Percentiles rank a stretch among this genome's conserved stretches.
Evolutionary conservation across 148 eudicot species (phyloP).

Genomic region (Cornus florida): DNA sequence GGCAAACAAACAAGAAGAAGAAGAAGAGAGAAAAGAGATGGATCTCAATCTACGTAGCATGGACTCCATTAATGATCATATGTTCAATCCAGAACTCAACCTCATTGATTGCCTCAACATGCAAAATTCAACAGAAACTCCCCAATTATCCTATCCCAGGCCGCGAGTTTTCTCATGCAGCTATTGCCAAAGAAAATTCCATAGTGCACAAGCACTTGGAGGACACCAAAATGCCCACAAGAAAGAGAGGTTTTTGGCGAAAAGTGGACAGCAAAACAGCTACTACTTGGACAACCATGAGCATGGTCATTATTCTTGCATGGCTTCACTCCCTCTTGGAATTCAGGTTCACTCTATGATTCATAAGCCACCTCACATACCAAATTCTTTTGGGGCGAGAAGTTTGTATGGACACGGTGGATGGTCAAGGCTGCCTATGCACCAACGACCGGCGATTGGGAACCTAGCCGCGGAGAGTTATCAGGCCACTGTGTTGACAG

Average conservation of each 20-base stretch:
- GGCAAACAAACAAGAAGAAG: too few species aligned
- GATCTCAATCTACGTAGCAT: too few species aligned
- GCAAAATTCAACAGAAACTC: conserved; percentile 26
- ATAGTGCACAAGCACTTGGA: conserved; percentile 81
- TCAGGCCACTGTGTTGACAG: conserved; percentile 11
- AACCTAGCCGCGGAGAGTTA: conserved; percentile 38
- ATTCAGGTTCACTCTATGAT: conserved; percentile 84
- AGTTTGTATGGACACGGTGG: conserved; percentile 56
- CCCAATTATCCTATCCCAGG: conserved; percentile 32
- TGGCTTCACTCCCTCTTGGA: conserved; percentile 73
- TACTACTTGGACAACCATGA: conserved; percentile 39
- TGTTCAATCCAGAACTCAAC: too few species aligned
- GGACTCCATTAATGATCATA: too few species aligned
- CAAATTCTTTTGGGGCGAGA: conserved; percentile 31
- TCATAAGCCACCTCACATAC: conserved; percentile 54
- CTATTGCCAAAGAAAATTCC: conserved; percentile 77
- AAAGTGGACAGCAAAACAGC: conserved; percentile 37
- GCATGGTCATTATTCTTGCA: conserved; percentile 28
- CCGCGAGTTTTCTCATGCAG: conserved; percentile 76
- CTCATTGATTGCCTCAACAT: conserved; percentile 48
- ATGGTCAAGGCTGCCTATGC: conserved; percentile 38
- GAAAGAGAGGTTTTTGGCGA: conserved; percentile 66
- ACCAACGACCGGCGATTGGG: conserved; percentile 24
- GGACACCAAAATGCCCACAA: conserved; percentile 94
- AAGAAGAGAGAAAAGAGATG: too few species aligned